Evolutionary conservation across 176 grass and related monocot genomes (phyloP), one percentile per base, ranked within the genome.

Genomic region (Hordeum marinum): DNA sequence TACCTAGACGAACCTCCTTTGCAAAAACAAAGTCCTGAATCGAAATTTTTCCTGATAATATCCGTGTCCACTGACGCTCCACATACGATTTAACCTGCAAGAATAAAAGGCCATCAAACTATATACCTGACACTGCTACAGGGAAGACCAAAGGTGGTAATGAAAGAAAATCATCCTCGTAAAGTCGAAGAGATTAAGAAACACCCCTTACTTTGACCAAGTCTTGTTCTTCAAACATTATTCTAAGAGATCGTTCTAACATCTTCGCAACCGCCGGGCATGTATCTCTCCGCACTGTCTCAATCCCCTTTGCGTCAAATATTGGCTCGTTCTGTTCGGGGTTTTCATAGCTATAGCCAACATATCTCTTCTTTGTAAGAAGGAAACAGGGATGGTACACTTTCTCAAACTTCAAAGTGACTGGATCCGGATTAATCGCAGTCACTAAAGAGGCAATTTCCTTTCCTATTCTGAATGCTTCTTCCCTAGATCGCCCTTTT

Each of bases 351-450:
- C 95, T 98, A 85, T 95, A 95, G 55, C 95, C 95, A 83, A 98
- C 93, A 81, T 98, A 98, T 64, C 95, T 91, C 78, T 98, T 98
- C 87, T 98, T 98, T 23, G 95, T 92, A 78, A 98, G 95, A 90
- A 95, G 93, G 90, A 98, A 95, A 71, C 93, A 98, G 31, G 95
- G 92, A 72, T 95, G 78, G 80, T 98, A 95, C n/a, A 95, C 91
- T 81, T 98, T 98, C 80, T 98, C 93, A 4, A 98, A 89, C 77
- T 98, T 98, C 37, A 98, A 81, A 67, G 91, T 98, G 36, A 98
- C 95, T 58, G 93, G 95, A 65, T 93, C 83, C 1, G 95, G 93
- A 80, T 98, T 98, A 39, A 95, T 92, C 8, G 84, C 75, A 80
- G 89, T 95, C 83, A 98, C 58, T 35, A 87, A 78, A 83, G 89